phyloP scores from a whole-genome alignment of 192 early-diverging fungal species.

The Haplosporangium gracile region DNA sequence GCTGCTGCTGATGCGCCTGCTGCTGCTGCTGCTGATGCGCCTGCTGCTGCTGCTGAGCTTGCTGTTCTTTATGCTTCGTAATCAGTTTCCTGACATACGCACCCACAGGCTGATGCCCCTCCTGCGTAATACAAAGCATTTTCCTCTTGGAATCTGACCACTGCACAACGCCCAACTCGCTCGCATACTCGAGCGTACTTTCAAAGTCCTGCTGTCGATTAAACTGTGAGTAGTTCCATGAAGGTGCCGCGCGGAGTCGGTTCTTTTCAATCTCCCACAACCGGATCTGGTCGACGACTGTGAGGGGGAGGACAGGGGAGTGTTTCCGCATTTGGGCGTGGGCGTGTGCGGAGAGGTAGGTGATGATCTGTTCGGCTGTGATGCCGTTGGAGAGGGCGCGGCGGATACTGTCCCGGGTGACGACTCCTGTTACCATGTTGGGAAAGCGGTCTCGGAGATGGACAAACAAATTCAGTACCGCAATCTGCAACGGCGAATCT shows the following conservation, averaged over 20 bases:
- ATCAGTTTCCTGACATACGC: constrained; percentile 61
- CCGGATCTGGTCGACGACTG: constrained; percentile 95
- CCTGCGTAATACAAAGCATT: constrained; percentile 81
- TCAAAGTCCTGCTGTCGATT: constrained; percentile 77
- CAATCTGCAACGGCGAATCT: constrained; percentile 93
- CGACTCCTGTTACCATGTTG: constrained; percentile 91
- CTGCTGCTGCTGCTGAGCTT: constrained; percentile 26
- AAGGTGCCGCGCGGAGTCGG: constrained; percentile 70
- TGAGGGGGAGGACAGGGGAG: constrained; percentile 86
- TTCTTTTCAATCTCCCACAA: constrained; percentile 98
- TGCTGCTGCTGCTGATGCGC: constrained; percentile 36
- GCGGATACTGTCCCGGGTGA: constrained; percentile 90
- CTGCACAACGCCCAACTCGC: constrained; percentile 78
- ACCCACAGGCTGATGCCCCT: constrained; percentile 77
- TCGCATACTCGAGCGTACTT: constrained; percentile 80
- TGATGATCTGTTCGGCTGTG: constrained; percentile 96
- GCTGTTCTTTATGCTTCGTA: constrained; percentile 31
- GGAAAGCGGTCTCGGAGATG: constrained; percentile 85
- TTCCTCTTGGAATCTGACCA: constrained; percentile 81
- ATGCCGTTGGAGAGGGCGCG: constrained; percentile 89
- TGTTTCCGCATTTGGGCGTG: constrained; percentile 93
- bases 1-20: constrained; percentile 29
- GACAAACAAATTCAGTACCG: constrained; percentile 92
- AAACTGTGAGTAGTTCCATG: constrained; percentile 86
- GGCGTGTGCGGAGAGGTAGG: constrained; percentile 89